These are phyloP conservation scores for Termitomyces sp. DNA, from an alignment of 768 basidiomycete genomes.

Conservation along the genomic window DNA sequence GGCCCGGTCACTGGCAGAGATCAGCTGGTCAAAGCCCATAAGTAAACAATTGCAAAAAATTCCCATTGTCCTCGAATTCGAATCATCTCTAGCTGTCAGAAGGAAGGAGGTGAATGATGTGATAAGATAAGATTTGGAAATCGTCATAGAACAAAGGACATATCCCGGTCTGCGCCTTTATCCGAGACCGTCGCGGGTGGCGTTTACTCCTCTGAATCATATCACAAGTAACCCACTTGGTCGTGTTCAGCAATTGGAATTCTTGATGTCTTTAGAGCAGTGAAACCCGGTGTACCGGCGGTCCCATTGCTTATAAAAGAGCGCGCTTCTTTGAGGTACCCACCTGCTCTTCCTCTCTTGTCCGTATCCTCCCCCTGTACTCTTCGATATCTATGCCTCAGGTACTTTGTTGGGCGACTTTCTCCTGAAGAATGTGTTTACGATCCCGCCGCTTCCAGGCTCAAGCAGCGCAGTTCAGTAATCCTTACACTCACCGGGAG, in stretches of 20 bases:
- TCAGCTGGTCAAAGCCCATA: background rate
- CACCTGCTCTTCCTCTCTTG: background rate
- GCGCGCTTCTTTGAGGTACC: background rate
- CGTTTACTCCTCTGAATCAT: background rate
- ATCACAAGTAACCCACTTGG: background rate
- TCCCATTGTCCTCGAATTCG: background rate
- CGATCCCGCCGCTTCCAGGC: background rate
- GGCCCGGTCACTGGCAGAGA: background rate
- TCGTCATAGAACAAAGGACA: background rate
- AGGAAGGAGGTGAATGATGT: background rate
- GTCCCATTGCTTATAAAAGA: constrained; percentile 7
- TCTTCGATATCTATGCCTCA: constrained; percentile 5
- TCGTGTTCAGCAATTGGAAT: background rate
- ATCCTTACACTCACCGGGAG: background rate
- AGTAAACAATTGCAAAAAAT: background rate
- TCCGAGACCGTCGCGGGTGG: constrained; percentile 8
- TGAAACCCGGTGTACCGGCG: constrained; percentile 12
- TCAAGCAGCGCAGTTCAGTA: background rate
- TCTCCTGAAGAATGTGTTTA: background rate
- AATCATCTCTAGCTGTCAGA: too few species aligned
- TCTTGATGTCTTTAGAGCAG: constrained; percentile 3
- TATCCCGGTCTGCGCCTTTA: background rate
- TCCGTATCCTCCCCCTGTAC: background rate
- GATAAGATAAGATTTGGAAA: constrained; percentile 7
- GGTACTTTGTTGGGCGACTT: background rate